Conservation (phyloP, 441 rosid genomes). For the Syzygium malaccense region DNA sequence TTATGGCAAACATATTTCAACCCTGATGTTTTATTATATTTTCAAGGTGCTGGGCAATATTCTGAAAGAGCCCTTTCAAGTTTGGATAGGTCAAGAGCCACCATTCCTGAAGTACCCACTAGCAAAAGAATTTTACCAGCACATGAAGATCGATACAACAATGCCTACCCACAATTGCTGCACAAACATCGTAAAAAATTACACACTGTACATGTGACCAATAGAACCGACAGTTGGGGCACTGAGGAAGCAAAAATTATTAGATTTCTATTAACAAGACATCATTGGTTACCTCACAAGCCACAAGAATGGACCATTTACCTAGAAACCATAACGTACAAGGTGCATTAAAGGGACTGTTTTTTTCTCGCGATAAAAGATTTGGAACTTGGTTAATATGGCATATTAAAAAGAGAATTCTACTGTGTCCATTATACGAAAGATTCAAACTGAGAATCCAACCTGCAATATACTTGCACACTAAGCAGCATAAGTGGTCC, state of each 20-base stretch:
- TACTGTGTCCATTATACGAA: not conserved
- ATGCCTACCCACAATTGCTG: constrained; percentile 97
- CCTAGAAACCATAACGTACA: too few species aligned
- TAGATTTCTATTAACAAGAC: too few species aligned
- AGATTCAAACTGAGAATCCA: constrained; percentile 1
- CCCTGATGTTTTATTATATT: constrained; percentile 82
- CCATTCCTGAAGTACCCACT: constrained; percentile 93
- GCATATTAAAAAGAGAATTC: too few species aligned
- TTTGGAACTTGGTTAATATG: too few species aligned
- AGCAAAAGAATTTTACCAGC: constrained; percentile 86
- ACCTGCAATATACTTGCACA: constrained; percentile 97
- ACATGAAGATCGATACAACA: constrained; percentile 95
- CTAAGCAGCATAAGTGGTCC: constrained; percentile 88
- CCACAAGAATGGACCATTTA: too few species aligned
- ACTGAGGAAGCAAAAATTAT: not conserved
- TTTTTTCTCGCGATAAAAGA: accelerated
- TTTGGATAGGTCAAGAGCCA: constrained; percentile 90
- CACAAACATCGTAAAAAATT: constrained; percentile 19
- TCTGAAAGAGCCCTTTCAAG: constrained; percentile 81
- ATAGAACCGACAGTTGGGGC: not conserved
- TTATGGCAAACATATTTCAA: constrained; percentile 72
- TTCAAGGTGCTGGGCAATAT: constrained; percentile 80
- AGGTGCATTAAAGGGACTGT: too few species aligned
- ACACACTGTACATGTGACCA: not conserved
- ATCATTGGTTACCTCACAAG: too few species aligned